Base-by-base conservation (phyloP, 2,329 filamentous ascomycete species). In the Dactylellina sp. region DNA sequence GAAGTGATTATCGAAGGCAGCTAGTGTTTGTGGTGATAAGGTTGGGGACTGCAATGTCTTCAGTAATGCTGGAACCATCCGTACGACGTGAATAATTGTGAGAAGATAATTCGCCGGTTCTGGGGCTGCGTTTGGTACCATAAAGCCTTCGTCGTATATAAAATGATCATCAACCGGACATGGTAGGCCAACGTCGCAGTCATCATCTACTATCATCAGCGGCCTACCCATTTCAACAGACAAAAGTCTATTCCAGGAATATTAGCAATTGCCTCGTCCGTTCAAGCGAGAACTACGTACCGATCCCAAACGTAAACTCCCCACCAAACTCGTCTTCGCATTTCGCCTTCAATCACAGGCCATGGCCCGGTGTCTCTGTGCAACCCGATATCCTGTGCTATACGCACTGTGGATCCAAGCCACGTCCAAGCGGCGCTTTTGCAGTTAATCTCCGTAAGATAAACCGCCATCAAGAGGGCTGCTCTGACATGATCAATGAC, bases 291-390 rank as follows among this genome's bases (percentile, higher is more conserved):
- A 40, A 40, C 28, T 7, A 80, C 84, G 79, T 80, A 89, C 88
- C 93, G 88, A 82, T 99, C 95, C 83, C 93, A 88, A 47, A 92
- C 88, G 81, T 98, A 98, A 65, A 97, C 87, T 12, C 91, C 88
- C 93, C 95, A 99, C 94, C 94, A 99, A n/a, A 82, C 81, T 55
- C 82, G 77, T 20, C 91, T 88, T 62, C 93, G 88, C 88, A 94
- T 93, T 81, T 98, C 94, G 9, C 87, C 87, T 78, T 97, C 93
- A 12, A 96, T 84, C 0, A 88, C 85, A 1, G 90, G 86, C 85
- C 89, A 92, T 0, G 89, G 85, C 0, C 89, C 89, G 0, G 87
- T 87, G 78, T 96, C 91, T 5, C 87, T 83, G 78, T 97, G 89
- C 7, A 98, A 84, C 0, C 91, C 91, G 49, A 97, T 84, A 76